Evolutionary conservation across 768 basidiomycete genomes (phyloP).

Genomic region (Sarcomyxa edulis): DNA sequence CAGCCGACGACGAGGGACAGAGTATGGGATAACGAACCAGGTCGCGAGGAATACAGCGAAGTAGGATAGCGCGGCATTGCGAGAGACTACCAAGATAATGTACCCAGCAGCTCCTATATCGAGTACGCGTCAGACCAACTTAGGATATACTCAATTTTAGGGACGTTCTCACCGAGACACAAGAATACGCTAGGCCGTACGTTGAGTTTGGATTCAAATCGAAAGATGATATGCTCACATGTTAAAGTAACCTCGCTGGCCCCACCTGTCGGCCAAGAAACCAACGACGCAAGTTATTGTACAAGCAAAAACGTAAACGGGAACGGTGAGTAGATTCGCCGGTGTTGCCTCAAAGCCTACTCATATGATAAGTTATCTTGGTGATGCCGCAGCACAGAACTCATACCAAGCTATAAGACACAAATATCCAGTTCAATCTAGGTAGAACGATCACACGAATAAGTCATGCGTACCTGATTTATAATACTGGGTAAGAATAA

Average conservation of each 20-base stretch:
- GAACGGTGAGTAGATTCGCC: constrained; percentile 74
- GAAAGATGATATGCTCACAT: constrained; percentile 35
- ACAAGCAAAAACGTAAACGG: constrained; percentile 69
- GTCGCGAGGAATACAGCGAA: constrained; percentile 69
- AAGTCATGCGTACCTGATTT: constrained; percentile 37
- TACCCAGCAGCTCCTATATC: constrained; percentile 53
- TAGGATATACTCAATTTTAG: constrained; percentile 10
- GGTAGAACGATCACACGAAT: neutral
- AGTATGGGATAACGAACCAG: constrained; percentile 33
- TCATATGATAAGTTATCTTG: constrained; percentile 3
- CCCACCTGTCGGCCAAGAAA: constrained; percentile 55
- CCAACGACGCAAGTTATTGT: constrained; percentile 61
- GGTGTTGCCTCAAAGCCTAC: constrained; percentile 62
- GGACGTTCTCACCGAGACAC: constrained; percentile 23
- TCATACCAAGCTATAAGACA: constrained; percentile 32
- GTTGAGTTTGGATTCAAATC: neutral
- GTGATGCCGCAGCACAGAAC: neutral
- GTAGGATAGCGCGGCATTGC: constrained; percentile 61
- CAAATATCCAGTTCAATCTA: constrained; percentile 4
- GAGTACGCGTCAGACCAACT: constrained; percentile 1
- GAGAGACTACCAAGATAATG: constrained; percentile 62
- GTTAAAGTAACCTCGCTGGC: constrained; percentile 58
- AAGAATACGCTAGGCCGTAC: constrained; percentile 24
- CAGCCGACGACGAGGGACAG: neutral
- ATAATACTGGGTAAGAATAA: constrained; percentile 80